Conservation (phyloP, 352 stramenopile genomes). For the Phytophthora fragariaefolia region DNA sequence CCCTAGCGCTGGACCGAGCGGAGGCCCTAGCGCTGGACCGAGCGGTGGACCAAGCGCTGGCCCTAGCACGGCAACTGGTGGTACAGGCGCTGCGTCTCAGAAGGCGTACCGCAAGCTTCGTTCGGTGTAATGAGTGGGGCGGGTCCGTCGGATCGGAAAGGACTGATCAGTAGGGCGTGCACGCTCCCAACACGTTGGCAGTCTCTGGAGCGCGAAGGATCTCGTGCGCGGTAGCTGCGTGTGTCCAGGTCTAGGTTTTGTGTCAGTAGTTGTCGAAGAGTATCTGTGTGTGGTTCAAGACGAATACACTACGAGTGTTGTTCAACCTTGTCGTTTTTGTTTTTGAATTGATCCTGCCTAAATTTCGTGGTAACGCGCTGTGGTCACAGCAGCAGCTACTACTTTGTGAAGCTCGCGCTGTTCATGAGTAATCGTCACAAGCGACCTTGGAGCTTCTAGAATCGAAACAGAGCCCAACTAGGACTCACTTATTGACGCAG, state of each 20-base stretch:
- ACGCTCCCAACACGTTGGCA: background rate
- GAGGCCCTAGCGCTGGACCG: background rate
- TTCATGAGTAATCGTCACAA: too few species aligned
- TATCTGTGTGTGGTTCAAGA: background rate
- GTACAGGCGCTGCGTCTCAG: background rate
- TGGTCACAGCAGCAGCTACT: too few species aligned
- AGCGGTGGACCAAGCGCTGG: background rate
- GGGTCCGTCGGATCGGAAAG: background rate
- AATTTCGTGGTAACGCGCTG: too few species aligned
- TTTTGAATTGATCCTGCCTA: too few species aligned
- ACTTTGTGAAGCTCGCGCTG: too few species aligned
- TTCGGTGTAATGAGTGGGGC: background rate
- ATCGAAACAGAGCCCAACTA: too few species aligned
- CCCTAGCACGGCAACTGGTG: too few species aligned
- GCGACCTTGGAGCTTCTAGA: too few species aligned
- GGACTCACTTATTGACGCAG: too few species aligned
- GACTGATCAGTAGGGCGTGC: background rate
- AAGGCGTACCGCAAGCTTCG: background rate
- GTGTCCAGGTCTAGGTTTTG: background rate
- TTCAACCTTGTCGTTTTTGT: too few species aligned
- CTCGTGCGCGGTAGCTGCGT: too few species aligned
- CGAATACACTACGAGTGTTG: background rate
- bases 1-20: background rate
- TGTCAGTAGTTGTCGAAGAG: background rate
- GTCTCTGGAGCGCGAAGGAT: too few species aligned